These are phyloP conservation scores for Potentilla sterilis DNA, from an alignment of 306 rosid species.

Conservation along the genomic window DNA sequence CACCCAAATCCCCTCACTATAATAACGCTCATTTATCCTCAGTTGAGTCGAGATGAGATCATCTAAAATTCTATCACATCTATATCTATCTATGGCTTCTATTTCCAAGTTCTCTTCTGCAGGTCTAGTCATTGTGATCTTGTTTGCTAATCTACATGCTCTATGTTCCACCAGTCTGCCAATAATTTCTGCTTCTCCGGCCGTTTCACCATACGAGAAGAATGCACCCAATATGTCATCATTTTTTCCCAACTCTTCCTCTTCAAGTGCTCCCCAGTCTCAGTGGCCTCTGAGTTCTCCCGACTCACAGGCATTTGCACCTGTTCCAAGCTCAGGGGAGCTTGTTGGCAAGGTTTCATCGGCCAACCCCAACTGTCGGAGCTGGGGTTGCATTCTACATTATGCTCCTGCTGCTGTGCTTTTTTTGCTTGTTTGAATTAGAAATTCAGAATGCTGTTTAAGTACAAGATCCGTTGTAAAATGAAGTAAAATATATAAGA, in stretches of 20 bases:
- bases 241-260: conserved; percentile 42
- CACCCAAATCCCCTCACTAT: conserved; percentile 9
- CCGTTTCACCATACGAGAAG: conserved; percentile 45
- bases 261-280: conserved; percentile 24
- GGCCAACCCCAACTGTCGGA: conserved; percentile 26
- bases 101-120: background rate
- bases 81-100: conserved; percentile 38
- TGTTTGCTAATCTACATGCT: conserved; percentile 32
- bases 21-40: conserved; percentile 1
- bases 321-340: conserved; percentile 52
- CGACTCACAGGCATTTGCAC: conserved; percentile 30
- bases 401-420: conserved; percentile 13
- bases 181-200: conserved; percentile 55
- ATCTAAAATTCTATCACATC: conserved; percentile 11
- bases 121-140: conserved; percentile 11
- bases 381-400: background rate
- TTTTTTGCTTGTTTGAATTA: conserved; percentile 27
- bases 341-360: conserved; percentile 55
- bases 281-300: conserved; percentile 34
- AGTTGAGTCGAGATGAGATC: conserved; percentile 5
- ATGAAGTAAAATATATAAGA: background rate
- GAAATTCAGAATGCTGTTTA: background rate
- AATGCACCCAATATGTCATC: conserved; percentile 56
- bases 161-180: conserved; percentile 35
- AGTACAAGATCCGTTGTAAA: background rate